These are phyloP conservation scores for Aegilops bicornis DNA, from an alignment of 176 grass and related monocot genomes.

Conservation along the genomic window DNA sequence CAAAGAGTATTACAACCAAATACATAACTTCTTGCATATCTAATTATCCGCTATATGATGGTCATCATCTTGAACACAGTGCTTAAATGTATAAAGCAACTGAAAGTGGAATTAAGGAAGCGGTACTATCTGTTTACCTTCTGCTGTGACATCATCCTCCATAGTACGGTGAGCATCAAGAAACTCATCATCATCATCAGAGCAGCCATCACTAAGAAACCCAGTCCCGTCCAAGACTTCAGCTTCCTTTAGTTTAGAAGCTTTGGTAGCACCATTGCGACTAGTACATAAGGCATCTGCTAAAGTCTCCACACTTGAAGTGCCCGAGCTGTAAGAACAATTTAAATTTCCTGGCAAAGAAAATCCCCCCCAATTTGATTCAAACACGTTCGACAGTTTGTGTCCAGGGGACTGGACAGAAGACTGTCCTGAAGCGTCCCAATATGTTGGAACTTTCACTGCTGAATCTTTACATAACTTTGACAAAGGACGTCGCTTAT, in stretches of 20 bases:
- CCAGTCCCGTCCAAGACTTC: constrained; percentile 33
- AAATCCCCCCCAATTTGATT: constrained; percentile 36
- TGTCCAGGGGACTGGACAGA: constrained; percentile 31
- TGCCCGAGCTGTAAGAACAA: constrained; percentile 61
- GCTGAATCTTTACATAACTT: constrained; percentile 68
- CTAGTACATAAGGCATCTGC: constrained; percentile 49
- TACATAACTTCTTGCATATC: not conserved
- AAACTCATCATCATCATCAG: constrained; percentile 68
- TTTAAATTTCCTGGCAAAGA: constrained; percentile 34
- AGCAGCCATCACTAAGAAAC: constrained; percentile 55
- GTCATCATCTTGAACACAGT: not conserved
- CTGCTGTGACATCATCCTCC: constrained; percentile 42
- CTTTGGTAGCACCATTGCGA: constrained; percentile 33
- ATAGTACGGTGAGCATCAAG: constrained; percentile 47
- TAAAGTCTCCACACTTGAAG: constrained; percentile 60
- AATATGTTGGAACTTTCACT: constrained; percentile 72
- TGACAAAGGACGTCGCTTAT: constrained; percentile 55
- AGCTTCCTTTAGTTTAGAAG: constrained; percentile 32
- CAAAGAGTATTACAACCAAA: not conserved
- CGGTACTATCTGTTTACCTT: constrained; percentile 53
- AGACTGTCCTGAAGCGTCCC: constrained; percentile 44
- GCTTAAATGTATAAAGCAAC: constrained; percentile 9
- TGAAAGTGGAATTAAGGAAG: constrained; percentile 19
- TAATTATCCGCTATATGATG: constrained; percentile 23
- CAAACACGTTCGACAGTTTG: constrained; percentile 28